Evolutionary conservation across 169 alveolate species (phyloP).

Genomic region (Plasmodium inui): DNA sequence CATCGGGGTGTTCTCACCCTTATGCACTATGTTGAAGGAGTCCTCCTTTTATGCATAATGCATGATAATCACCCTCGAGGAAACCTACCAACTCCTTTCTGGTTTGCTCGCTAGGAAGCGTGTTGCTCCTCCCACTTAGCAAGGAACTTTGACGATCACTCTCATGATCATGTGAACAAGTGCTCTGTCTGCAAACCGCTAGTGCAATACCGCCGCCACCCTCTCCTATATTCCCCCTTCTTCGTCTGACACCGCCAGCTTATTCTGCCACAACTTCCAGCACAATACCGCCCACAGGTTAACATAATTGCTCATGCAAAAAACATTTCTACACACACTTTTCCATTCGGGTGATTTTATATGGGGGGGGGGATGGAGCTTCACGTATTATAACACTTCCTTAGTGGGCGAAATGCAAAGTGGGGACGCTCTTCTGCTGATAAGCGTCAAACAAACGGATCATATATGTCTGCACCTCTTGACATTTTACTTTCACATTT

Average conservation of each 20-base stretch:
- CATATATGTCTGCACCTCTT: not conserved
- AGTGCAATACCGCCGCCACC: not conserved
- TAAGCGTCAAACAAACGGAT: not conserved
- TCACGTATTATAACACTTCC: not conserved
- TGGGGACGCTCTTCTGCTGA: not conserved
- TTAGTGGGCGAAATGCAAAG: not conserved
- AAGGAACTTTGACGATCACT: not conserved
- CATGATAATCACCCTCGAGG: not conserved
- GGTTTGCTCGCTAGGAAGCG: not conserved
- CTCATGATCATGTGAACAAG: not conserved
- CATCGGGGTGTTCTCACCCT: not conserved
- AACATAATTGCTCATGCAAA: not conserved
- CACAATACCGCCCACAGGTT: not conserved
- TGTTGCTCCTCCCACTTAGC: not conserved
- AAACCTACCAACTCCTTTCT: not conserved
- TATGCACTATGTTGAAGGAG: not conserved
- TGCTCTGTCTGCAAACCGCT: not conserved
- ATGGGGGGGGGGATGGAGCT: not conserved
- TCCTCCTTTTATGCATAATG: not conserved
- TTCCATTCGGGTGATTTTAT: not conserved
- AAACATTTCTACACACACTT: not conserved
- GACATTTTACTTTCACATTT: not conserved
- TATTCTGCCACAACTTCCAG: not conserved
- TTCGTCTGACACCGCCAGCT: not conserved
- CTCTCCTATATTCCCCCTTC: not conserved